phyloP scores from a whole-genome alignment of 768 basidiomycete species.

The Amanita pseudoporphyria region DNA sequence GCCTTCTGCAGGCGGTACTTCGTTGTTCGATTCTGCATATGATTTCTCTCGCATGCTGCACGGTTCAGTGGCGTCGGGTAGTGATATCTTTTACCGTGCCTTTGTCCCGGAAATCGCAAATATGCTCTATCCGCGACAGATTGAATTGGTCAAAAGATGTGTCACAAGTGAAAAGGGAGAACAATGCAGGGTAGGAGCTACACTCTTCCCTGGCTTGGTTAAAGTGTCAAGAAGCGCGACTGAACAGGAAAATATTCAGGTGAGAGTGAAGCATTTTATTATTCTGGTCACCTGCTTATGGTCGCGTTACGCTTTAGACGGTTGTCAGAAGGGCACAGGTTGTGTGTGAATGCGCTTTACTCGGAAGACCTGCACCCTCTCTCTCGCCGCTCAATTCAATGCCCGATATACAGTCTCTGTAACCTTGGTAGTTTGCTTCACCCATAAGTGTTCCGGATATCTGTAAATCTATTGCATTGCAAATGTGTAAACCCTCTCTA shows the following conservation, averaged over 20 bases:
- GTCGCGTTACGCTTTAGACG: constrained; percentile 25
- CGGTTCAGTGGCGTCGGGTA: constrained; percentile 46
- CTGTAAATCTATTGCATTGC: constrained; percentile 14
- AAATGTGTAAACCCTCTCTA: constrained; percentile 28
- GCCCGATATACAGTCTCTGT: constrained; percentile 4
- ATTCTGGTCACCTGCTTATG: constrained; percentile 6
- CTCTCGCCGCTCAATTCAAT: too few species aligned
- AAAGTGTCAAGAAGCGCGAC: constrained; percentile 50
- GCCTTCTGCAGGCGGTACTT: constrained; percentile 35
- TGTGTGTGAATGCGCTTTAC: constrained; percentile 75
- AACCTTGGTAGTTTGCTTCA: constrained; percentile 4
- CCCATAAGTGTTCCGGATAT: constrained; percentile 9
- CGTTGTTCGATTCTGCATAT: constrained; percentile 67
- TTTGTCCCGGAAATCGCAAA: constrained; percentile 81
- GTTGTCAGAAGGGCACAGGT: constrained; percentile 81
- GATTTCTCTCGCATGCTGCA: constrained; percentile 84
- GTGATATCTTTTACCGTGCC: constrained; percentile 77
- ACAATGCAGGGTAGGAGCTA: constrained; percentile 67
- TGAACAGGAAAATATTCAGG: constrained; percentile 42
- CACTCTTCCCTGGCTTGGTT: constrained; percentile 82
- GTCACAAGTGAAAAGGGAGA: constrained; percentile 67
- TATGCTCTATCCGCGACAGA: constrained; percentile 63
- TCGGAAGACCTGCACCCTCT: constrained; percentile 11
- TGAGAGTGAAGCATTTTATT: constrained; percentile 13
- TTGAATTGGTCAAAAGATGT: constrained; percentile 81